Evolutionary conservation across 352 stramenopile species (phyloP).

Genomic region (Phytophthora palmivora): DNA sequence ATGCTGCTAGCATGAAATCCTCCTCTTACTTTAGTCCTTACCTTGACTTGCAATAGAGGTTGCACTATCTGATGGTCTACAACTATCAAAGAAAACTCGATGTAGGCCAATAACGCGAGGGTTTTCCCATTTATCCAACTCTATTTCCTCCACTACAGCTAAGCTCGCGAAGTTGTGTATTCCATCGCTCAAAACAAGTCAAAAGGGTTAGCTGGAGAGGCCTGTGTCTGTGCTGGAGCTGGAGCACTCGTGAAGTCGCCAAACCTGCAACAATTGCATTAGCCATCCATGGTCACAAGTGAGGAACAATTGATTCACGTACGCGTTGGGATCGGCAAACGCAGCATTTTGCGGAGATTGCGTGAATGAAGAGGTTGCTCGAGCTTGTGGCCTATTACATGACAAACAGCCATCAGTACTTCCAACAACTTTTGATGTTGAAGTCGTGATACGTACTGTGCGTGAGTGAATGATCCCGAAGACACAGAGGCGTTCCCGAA

Average conservation of each 20-base stretch:
- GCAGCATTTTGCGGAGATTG: slow-evolving; percentile 39
- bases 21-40: slow-evolving; percentile 12
- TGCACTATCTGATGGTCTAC: no score
- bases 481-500: slow-evolving; percentile 30
- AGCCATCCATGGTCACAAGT: slow-evolving; percentile 1
- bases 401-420: slow-evolving; percentile 17
- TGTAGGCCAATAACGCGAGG: no score
- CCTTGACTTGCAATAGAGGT: no score
- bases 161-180: slow-evolving; percentile 8
- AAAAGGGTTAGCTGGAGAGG: slow-evolving; percentile 75
- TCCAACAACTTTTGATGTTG: neutral
- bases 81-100: neutral
- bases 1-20: slow-evolving; percentile 62
- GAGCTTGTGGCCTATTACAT: slow-evolving; percentile 24
- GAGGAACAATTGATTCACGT: slow-evolving; percentile 17
- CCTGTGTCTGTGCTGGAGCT: slow-evolving; percentile 35
- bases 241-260: slow-evolving; percentile 57
- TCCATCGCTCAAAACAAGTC: slow-evolving; percentile 79
- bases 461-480: slow-evolving; percentile 51
- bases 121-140: slow-evolving; percentile 28
- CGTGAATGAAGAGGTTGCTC: slow-evolving; percentile 44
- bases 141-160: slow-evolving; percentile 36
- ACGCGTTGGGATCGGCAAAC: slow-evolving; percentile 59
- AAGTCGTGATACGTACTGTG: slow-evolving; percentile 32
- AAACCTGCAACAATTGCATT: slow-evolving; percentile 41